Evolutionary conservation across 805 yeast genomes (phyloP), one percentile per base, ranked within the genome.

Genomic region (Blastobotrys muscicola): DNA sequence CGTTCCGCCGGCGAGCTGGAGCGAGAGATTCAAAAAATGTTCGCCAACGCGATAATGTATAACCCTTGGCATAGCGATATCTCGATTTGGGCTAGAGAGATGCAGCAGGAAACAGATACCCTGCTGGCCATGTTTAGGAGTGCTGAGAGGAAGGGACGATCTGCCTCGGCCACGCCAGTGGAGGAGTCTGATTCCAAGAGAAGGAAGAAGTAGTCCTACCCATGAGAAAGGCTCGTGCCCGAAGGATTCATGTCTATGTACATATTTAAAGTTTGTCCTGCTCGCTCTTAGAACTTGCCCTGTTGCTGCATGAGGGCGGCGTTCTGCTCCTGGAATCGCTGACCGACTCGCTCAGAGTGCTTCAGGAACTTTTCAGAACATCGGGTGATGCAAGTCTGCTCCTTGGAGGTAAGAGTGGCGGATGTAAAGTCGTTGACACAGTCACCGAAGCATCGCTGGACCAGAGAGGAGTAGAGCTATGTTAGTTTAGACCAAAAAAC

Each of bases 391-490:
- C 99, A 92, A 20, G 78, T 59, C 52, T 78, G 79, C 67, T 92
- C 99, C 71, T 83, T 85, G 58, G 78, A 65, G 50, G 95, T 80
- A 62, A 92, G 75, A 60, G 79, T 78, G 62, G 82, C 80, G 36
- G 97, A 86, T 46, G 99, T 92, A 78, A 92, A 90, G 66, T 92
- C 98, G 65, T 89, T 90, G 62, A 92, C 96, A 71, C 99, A 92
- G 70, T 92, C 97, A 48, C 78, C 78, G 72, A 92, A 92, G 72
- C 99, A 92, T 72, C 95, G 83, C 67, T 90, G 94, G 43, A 92
- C 97, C 57, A 92, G 76, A 63, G 83, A 82, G 52, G 97, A 87
- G 76, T 92, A 92, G 46, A 83, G 72, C 70, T 60, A 33, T 12
- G 36, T 29, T 37, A 42, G 38, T 32, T n/a, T 20, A 8, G 8